Evolutionary conservation across 2,329 filamentous ascomycete genomes (phyloP).

Genomic region (Penicillium decumbens): DNA sequence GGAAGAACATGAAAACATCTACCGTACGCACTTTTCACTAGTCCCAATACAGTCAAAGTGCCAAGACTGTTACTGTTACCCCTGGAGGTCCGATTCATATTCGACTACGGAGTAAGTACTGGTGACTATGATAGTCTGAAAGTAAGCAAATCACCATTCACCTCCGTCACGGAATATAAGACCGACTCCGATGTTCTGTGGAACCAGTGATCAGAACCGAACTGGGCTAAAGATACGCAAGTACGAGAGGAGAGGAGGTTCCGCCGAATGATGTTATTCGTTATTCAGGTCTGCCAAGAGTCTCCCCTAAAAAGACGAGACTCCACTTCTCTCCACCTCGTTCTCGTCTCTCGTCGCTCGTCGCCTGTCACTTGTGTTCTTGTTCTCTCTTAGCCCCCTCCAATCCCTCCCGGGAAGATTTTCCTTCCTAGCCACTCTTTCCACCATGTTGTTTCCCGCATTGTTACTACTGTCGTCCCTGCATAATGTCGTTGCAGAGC

Average conservation of each 20-base stretch:
- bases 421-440: slow-evolving; percentile 30
- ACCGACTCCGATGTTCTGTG: background rate
- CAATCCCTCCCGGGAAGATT: slow-evolving; percentile 10
- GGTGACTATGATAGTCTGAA: too few species aligned
- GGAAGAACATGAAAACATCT: background rate
- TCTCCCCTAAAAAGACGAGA: background rate
- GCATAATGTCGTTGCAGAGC: slow-evolving; percentile 20
- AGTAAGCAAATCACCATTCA: too few species aligned
- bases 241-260: slow-evolving; percentile 11
- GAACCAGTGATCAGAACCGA: background rate
- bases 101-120: background rate
- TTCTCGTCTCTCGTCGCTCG: slow-evolving; percentile 1
- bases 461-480: slow-evolving; percentile 24
- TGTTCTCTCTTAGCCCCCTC: slow-evolving; percentile 4
- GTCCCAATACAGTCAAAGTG: slow-evolving; percentile 5
- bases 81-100: slow-evolving; percentile 1
- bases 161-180: background rate
- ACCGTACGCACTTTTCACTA: background rate
- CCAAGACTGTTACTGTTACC: slow-evolving; percentile 7
- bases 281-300: slow-evolving; percentile 21
- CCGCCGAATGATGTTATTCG: background rate
- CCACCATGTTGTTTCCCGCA: slow-evolving; percentile 25
- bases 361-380: slow-evolving; percentile 5
- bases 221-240: slow-evolving; percentile 12
- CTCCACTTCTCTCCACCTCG: background rate